A percentile compares a stretch with the other conserved stretches of the same genome.
phyloP scores from a whole-genome alignment of 148 eudicot genomes.

The Vaccinium vitisidaea region DNA sequence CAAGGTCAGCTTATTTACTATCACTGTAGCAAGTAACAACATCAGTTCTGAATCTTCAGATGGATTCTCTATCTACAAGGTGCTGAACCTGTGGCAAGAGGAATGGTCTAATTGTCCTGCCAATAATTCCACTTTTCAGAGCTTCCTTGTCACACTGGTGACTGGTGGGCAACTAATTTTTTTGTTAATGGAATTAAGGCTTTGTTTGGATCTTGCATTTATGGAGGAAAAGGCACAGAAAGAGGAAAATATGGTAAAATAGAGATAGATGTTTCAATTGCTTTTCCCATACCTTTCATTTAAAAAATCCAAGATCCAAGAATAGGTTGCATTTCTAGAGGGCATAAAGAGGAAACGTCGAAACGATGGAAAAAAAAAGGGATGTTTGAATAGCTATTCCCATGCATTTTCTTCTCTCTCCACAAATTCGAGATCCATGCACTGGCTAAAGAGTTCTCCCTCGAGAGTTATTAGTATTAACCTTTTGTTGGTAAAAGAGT shows the following conservation, averaged over 20 bases:
- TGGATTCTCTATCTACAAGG: neutral
- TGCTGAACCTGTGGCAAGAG: neutral
- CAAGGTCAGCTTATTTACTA: conserved; percentile 34
- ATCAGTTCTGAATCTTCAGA: neutral
- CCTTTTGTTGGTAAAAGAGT: neutral
- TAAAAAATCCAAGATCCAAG: neutral
- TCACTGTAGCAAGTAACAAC: neutral
- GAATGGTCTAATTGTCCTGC: neutral
- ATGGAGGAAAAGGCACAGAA: neutral
- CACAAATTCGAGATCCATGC: neutral
- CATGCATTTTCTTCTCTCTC: neutral
- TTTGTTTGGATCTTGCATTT: neutral
- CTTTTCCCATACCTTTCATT: no score
- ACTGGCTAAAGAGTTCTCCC: neutral
- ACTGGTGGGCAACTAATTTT: neutral
- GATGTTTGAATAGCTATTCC: neutral
- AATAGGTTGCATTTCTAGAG: neutral
- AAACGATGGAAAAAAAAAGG: neutral
- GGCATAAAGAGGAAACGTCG: neutral
- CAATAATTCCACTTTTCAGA: neutral
- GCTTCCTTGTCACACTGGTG: neutral
- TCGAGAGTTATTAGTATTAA: neutral
- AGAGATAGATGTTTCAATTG: no score
- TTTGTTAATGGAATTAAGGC: neutral
- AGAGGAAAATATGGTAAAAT: neutral